Evolutionary conservation across 345 rosid species (phyloP), one percentile per base, ranked within the genome.

Genomic region (Pistacia integerrima): DNA sequence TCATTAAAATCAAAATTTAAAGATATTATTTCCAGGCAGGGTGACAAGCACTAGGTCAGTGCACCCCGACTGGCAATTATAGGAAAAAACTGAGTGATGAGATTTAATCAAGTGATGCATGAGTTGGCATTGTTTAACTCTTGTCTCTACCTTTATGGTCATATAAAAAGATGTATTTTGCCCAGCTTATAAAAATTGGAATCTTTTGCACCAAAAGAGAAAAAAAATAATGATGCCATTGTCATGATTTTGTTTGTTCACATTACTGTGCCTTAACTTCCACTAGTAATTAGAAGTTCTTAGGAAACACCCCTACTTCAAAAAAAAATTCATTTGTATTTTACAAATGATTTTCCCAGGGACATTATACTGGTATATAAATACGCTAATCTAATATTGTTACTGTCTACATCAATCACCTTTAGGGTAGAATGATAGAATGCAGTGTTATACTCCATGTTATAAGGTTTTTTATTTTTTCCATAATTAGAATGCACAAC

Each of bases 1-100:
- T 74, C 75, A 60, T 38, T 20, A 11, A 71, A 78, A n/a, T 25
- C 25, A n/a, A 17, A 72, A 36, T 28, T 13, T 33, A 6, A 51
- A 36, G 51, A 14, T 58, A 72, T 11, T n/a, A 17, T 48, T 25
- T 70, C 10, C 16, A 11, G 62, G 25, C 59, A 38, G 30, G 55
- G 57, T 54, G 6, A 13, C 57, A 54, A 14, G 51, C 14, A 63
- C 20, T n/a, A 38, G 17, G 46, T 65, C 28, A 65, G 2, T 41
- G 52, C 52, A 65, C 20, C 28, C 38, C 69, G 30, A 25, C 25
- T 54, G 57, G 57, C 57, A 13, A 54, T 54, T 54, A 16, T 14
- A 0, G 4, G 57, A 54, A n/a, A 54, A 54, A 54, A 14, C 7
- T 54, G 18, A 54, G 57, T 14, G 17, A 51, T 10, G 17, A 54